These are phyloP conservation scores for Phaseolus coccineus DNA, from an alignment of 331 rosid species.

Conservation along the genomic window DNA sequence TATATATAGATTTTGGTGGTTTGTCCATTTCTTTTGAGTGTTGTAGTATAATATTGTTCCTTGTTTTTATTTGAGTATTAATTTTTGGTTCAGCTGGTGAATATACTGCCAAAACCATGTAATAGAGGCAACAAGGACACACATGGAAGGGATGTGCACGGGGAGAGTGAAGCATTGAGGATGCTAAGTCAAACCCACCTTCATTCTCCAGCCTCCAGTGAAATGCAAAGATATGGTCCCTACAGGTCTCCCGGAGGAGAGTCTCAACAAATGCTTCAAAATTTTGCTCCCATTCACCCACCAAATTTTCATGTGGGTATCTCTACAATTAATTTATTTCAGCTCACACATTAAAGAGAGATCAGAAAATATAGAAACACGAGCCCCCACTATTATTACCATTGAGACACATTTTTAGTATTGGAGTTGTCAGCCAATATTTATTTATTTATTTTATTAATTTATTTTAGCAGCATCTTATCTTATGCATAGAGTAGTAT, in stretches of 20 bases:
- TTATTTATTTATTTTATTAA: background rate
- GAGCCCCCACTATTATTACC: background rate
- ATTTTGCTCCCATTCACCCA: constrained; percentile 52
- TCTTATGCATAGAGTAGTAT: too few species aligned
- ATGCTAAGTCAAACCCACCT: constrained; percentile 66
- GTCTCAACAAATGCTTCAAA: constrained; percentile 56
- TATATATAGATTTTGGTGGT: background rate
- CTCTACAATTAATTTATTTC: constrained; percentile 31
- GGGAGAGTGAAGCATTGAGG: constrained; percentile 74
- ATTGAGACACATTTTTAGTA: background rate
- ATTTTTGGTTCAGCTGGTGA: constrained; percentile 48
- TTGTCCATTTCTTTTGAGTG: background rate
- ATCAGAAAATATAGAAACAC: background rate
- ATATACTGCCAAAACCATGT: constrained; percentile 48
- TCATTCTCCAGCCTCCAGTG: constrained; percentile 56
- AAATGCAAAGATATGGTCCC: constrained; percentile 58
- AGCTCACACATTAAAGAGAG: constrained; percentile 4
- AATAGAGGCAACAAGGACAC: constrained; percentile 50
- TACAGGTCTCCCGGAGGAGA: constrained; percentile 55
- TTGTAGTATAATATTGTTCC: constrained; percentile 21
- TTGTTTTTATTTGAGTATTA: background rate
- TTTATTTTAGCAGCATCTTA: background rate
- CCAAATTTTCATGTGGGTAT: constrained; percentile 68
- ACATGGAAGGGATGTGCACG: constrained; percentile 54
- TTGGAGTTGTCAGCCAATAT: background rate